Percentiles rank a stretch among this genome's conserved stretches.
These are phyloP conservation scores for Arabis hirsuta DNA, from an alignment of 345 rosid species.

Conservation along the genomic window DNA sequence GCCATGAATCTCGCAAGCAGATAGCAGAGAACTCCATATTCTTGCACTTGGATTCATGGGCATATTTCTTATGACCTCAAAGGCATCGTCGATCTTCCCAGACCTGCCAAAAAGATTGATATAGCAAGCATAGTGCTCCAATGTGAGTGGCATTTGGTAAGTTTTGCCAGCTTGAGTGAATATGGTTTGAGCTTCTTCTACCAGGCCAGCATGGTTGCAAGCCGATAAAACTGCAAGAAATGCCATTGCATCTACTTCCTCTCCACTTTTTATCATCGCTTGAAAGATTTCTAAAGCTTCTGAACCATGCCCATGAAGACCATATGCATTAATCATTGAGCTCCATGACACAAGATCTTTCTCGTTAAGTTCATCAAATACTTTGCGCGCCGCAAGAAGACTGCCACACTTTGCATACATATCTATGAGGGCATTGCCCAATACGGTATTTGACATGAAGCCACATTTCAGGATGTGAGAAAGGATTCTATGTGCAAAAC, in stretches of 20 bases:
- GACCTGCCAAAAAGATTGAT: constrained; percentile 65
- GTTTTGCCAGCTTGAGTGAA: constrained; percentile 41
- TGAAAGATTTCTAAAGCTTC: constrained; percentile 55
- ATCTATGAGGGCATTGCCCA: constrained; percentile 59
- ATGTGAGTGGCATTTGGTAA: constrained; percentile 38
- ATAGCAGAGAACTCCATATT: constrained; percentile 59
- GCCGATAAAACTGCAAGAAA: constrained; percentile 60
- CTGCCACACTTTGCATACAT: constrained; percentile 67
- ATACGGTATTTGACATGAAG: constrained; percentile 36
- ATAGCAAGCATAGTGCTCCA: constrained; percentile 61
- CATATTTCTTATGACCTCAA: constrained; percentile 49
- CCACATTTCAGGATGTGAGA: constrained; percentile 52
- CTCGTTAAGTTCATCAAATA: constrained; percentile 50
- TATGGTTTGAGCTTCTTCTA: constrained; percentile 51
- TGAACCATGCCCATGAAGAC: constrained; percentile 62
- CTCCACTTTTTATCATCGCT: constrained; percentile 47
- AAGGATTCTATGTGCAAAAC: constrained; percentile 49
- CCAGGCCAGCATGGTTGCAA: constrained; percentile 59
- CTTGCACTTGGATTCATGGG: constrained; percentile 55
- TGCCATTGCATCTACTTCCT: constrained; percentile 49
- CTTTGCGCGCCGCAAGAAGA: constrained; percentile 46
- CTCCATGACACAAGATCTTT: constrained; percentile 63
- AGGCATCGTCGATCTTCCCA: constrained; percentile 56
- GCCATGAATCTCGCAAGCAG: constrained; percentile 57
- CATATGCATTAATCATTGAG: constrained; percentile 53